Base-by-base conservation (phyloP, 2,329 filamentous ascomycete species). In the Colletotrichum gloeosporioides region DNA sequence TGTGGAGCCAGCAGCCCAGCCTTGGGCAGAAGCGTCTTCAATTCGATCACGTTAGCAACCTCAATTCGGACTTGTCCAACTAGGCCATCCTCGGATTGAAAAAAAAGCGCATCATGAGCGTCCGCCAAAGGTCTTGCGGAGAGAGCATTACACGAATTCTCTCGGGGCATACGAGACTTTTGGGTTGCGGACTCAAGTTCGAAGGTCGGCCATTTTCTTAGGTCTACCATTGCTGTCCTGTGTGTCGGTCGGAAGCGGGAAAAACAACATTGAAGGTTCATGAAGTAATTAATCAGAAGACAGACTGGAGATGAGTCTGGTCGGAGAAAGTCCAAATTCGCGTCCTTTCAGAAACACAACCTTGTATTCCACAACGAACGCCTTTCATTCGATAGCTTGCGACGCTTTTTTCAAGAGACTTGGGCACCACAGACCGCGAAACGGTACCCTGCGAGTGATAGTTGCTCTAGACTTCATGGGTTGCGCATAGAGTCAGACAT, bases 271-370 rank as follows among this genome's bases (percentile, higher is more conserved):
- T 22, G 22, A 10, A 49, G 18, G 22, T 49, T 49, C 6, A n/a
- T 6, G 39, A 49, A 49, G 18, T 3, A n/a, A 12, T 9, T 18
- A 6, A 49, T 49, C 9, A n/a, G 18, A 49, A 12, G 39, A n/a
- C 18, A 49, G 1, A 12, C 0, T 49, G 39, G 18, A 49, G 39
- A 49, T 9, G 1, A n/a, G 12, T 1, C 3, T 12, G 39, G 9
- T 0, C 18, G 0, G 5, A n/a, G 39, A 49, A n/a, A 1, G 0
- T 49, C 0, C n/a, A 3, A 49, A 12, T 49, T n/a, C 39, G 1
- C 18, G 39, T n/a, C 39, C 1, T n/a, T 53, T 53, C 44, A 53
- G 2, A 22, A 10, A 25, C 12, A 22, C n/a, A 25, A 53, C 22
- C n/a, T 22, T 13, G n/a, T 22, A 53, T 13, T 22, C 2, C 44